phyloP scores from a whole-genome alignment of 169 alveolate genomes.

The Plasmodium gonderi region DNA sequence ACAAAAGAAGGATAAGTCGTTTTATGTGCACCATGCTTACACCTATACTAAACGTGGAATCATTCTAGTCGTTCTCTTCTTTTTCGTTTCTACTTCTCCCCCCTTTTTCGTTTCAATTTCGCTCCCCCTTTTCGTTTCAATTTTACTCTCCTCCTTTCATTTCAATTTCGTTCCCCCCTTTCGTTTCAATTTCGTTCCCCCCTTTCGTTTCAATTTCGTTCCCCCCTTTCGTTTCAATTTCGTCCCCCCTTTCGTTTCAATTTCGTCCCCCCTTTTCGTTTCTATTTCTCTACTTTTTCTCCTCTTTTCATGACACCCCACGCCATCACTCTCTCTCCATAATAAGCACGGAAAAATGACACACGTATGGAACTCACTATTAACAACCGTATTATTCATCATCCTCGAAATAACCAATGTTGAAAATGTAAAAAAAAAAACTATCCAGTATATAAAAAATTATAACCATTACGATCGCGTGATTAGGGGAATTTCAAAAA shows the following conservation, averaged over 20 bases:
- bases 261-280: too few relatives aligned
- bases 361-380: background rate
- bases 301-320: background rate
- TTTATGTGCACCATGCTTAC: background rate
- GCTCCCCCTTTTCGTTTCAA: too few relatives aligned
- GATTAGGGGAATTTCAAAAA: background rate
- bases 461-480: background rate
- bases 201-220: too few relatives aligned
- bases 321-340: background rate
- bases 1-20: background rate
- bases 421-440: slow-evolving; percentile 20
- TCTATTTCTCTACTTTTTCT: background rate
- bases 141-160: too few relatives aligned
- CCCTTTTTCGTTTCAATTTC: too few relatives aligned
- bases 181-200: too few relatives aligned
- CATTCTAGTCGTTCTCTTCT: background rate
- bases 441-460: slow-evolving; percentile 19
- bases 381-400: background rate
- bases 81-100: too few relatives aligned
- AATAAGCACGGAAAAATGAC: background rate
- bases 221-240: too few relatives aligned
- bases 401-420: background rate
- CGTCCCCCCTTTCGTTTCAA: too few relatives aligned
- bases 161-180: too few relatives aligned
- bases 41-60: background rate